Percentiles rank a stretch among this genome's conserved stretches.
Conservation (phyloP, 306 rosid species). For the Quercus engelmannii region DNA sequence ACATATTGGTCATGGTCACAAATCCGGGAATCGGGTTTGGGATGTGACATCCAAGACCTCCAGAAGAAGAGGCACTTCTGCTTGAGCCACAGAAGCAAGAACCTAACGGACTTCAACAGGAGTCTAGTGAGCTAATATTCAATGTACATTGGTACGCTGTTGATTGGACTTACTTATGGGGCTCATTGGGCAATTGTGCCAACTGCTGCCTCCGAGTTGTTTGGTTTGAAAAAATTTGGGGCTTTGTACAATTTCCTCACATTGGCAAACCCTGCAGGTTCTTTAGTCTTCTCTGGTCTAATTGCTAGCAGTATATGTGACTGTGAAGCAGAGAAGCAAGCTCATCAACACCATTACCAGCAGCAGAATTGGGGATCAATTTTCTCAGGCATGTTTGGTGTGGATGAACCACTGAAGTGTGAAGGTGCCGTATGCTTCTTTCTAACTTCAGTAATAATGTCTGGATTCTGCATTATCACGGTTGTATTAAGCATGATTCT, state of each 20-base stretch:
- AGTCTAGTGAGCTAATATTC: slow-evolving; percentile 49
- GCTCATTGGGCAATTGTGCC: slow-evolving; percentile 95
- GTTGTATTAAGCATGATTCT: slow-evolving; percentile 63
- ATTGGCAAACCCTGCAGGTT: slow-evolving; percentile 73
- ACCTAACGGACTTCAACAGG: slow-evolving; percentile 32
- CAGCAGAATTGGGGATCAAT: slow-evolving; percentile 36
- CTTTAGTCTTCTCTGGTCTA: slow-evolving; percentile 68
- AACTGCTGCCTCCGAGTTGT: slow-evolving; percentile 91
- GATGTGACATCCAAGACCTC: background rate
- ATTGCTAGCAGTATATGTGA: slow-evolving; percentile 83
- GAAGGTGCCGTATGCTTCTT: slow-evolving; percentile 77
- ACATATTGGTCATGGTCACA: too few relatives aligned
- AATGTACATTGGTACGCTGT: slow-evolving; percentile 70
- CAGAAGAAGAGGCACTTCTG: slow-evolving; percentile 66
- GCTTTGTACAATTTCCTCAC: slow-evolving; percentile 90
- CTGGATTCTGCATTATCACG: slow-evolving; percentile 62
- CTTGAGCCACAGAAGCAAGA: slow-evolving; percentile 33
- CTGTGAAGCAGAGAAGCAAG: slow-evolving; percentile 77
- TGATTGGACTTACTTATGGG: slow-evolving; percentile 83
- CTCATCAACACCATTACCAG: slow-evolving; percentile 21
- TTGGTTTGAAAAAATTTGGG: slow-evolving; percentile 81
- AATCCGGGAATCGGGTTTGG: too few relatives aligned
- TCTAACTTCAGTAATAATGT: slow-evolving; percentile 66
- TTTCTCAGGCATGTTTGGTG: slow-evolving; percentile 19
- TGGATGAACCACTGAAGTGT: slow-evolving; percentile 46